Conservation (phyloP, 2,329 filamentous ascomycete genomes). For the Ophiognomonia clavigignenti-juglandacearum region DNA sequence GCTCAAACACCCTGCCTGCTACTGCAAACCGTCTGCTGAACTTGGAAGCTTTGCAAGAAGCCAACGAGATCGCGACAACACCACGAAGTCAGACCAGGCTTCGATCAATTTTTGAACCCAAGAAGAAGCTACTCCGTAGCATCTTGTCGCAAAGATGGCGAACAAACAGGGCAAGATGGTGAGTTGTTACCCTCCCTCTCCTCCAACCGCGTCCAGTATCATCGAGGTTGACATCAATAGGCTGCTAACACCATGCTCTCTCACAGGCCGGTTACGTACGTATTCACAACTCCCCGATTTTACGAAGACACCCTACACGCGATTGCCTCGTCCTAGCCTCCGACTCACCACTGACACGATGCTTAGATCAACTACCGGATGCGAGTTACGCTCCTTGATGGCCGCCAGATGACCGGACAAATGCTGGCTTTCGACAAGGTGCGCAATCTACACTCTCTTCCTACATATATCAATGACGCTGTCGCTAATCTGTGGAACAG, state of each 20-base stretch:
- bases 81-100: conserved; percentile 30
- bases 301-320: neutral
- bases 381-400: conserved; percentile 92
- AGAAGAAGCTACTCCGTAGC: conserved; percentile 38
- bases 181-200: conserved; percentile 40
- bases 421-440: conserved; percentile 99
- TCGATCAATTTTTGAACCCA: conserved; percentile 42
- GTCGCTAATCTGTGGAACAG: conserved; percentile 38
- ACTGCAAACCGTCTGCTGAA: conserved; percentile 31
- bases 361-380: conserved; percentile 97
- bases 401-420: conserved; percentile 92
- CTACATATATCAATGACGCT: neutral
- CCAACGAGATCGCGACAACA: conserved; percentile 29
- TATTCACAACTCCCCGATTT: conserved; percentile 24
- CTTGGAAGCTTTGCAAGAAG: conserved; percentile 36
- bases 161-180: conserved; percentile 99
- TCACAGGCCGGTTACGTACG: conserved; percentile 67
- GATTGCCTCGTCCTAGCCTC: neutral
- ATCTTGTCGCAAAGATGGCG: conserved; percentile 53
- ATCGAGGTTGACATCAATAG: conserved; percentile 46
- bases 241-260: conserved; percentile 58
- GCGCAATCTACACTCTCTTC: conserved; percentile 15
- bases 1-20: neutral
- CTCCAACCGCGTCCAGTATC: conserved; percentile 29
- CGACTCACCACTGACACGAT: conserved; percentile 20